Conservation (phyloP, 352 stramenopile species). For the Pythium myriotylum region DNA sequence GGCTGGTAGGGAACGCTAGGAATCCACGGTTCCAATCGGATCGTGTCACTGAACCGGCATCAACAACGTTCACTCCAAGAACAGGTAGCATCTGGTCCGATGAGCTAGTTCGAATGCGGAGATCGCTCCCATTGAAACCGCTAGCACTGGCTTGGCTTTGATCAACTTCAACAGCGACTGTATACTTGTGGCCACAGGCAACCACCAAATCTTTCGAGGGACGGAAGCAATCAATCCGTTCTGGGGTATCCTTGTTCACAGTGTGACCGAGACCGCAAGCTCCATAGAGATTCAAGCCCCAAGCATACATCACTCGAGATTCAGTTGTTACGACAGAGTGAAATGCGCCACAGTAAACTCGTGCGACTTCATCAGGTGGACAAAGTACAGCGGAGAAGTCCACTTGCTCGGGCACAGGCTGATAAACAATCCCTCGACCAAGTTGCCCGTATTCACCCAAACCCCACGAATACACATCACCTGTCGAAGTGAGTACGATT, state of each 20-base stretch:
- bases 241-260: conserved; percentile 76
- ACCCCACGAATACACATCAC: conserved; percentile 90
- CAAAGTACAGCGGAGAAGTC: conserved; percentile 53
- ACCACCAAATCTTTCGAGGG: conserved; percentile 55
- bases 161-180: conserved; percentile 64
- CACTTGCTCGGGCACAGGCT: conserved; percentile 68
- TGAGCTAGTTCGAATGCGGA: background rate
- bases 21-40: conserved; percentile 8
- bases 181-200: conserved; percentile 84
- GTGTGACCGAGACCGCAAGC: conserved; percentile 80
- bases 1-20: background rate
- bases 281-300: conserved; percentile 81
- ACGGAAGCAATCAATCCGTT: conserved; percentile 77
- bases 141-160: background rate
- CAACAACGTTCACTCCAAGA: conserved; percentile 15
- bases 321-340: conserved; percentile 74
- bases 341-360: conserved; percentile 81
- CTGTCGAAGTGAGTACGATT: conserved; percentile 67
- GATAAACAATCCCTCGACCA: conserved; percentile 86
- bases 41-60: background rate
- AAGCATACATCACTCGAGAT: conserved; percentile 69
- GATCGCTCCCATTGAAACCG: background rate
- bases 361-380: conserved; percentile 43
- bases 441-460: conserved; percentile 90
- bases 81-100: conserved; percentile 1